Conservation (phyloP, 2,329 filamentous ascomycete species). For the Talaromyces sp. region DNA sequence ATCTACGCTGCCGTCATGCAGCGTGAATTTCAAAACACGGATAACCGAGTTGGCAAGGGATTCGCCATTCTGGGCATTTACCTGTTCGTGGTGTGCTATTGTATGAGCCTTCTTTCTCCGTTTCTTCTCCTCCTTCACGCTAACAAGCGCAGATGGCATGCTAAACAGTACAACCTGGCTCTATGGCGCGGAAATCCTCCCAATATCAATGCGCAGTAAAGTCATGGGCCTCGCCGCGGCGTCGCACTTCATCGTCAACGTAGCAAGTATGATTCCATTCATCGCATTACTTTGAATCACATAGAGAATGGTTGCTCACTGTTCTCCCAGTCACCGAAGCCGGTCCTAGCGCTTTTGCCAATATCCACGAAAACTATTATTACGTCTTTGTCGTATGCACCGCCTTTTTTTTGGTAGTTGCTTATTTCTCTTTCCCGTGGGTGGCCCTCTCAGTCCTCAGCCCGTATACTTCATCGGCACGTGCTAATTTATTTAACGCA, state of each 20-base stretch:
- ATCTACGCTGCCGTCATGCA: constrained; percentile 58
- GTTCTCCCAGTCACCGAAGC: constrained; percentile 42
- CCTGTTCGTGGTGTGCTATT: constrained; percentile 52
- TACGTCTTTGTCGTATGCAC: constrained; percentile 54
- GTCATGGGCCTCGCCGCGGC: constrained; percentile 51
- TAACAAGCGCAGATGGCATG: constrained; percentile 38
- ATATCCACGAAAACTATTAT: constrained; percentile 55
- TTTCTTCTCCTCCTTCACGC: constrained; percentile 6
- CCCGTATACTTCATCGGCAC: background rate
- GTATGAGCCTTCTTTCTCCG: constrained; percentile 25
- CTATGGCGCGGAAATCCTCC: constrained; percentile 52
- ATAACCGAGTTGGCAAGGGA: constrained; percentile 52
- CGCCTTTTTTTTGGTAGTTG: constrained; percentile 45
- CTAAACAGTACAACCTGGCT: constrained; percentile 52
- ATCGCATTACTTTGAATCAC: constrained; percentile 1
- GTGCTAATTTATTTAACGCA: constrained; percentile 13
- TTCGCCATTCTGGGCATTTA: constrained; percentile 57
- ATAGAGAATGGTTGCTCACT: constrained; percentile 1
- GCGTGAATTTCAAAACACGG: constrained; percentile 48
- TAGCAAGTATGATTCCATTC: constrained; percentile 32
- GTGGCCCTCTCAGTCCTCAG: constrained; percentile 12
- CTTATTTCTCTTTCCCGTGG: constrained; percentile 51
- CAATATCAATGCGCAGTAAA: constrained; percentile 48
- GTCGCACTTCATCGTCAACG: constrained; percentile 51
- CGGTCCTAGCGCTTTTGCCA: constrained; percentile 51